Conservation (phyloP, 257 asterid species). For the Gentiana dahurica region DNA sequence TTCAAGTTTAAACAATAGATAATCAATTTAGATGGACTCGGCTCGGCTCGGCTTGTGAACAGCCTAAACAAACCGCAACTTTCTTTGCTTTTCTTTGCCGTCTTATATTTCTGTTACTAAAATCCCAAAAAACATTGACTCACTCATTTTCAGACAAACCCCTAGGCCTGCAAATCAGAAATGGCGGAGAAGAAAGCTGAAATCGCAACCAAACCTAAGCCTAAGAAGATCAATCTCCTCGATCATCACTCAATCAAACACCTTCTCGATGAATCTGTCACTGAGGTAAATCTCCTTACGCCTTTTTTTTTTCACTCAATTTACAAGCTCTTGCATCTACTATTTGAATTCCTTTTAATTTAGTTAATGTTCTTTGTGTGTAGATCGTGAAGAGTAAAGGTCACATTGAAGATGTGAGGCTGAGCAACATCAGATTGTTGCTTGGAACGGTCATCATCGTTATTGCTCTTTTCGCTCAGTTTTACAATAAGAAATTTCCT, state of each 20-base stretch:
- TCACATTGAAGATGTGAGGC: slow-evolving; percentile 68
- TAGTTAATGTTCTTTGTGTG: not conserved
- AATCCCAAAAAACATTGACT: no score
- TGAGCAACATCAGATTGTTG: slow-evolving; percentile 74
- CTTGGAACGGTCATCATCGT: slow-evolving; percentile 55
- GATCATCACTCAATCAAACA: slow-evolving; percentile 82
- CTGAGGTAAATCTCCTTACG: slow-evolving; percentile 42
- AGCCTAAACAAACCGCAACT: no score
- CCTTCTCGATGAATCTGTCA: slow-evolving; percentile 76
- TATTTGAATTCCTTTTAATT: not conserved
- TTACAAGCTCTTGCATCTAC: not conserved
- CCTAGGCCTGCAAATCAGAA: slow-evolving; percentile 1
- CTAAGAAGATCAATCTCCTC: slow-evolving; percentile 64
- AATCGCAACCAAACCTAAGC: slow-evolving; percentile 17
- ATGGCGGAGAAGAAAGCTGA: slow-evolving; percentile 18
- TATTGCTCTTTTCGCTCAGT: slow-evolving; percentile 87
- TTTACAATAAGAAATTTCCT: slow-evolving; percentile 86
- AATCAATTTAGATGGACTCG: no score
- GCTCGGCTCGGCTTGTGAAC: no score
- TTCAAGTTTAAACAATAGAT: no score
- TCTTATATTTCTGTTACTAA: not conserved
- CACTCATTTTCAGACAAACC: not conserved
- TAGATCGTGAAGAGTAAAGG: slow-evolving; percentile 92
- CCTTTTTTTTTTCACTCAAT: not conserved
- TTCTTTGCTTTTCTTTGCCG: no score